Evolutionary conservation across 2,329 filamentous ascomycete genomes (phyloP), one percentile per base, ranked within the genome.

Genomic region (Beauveria brongniartii): DNA sequence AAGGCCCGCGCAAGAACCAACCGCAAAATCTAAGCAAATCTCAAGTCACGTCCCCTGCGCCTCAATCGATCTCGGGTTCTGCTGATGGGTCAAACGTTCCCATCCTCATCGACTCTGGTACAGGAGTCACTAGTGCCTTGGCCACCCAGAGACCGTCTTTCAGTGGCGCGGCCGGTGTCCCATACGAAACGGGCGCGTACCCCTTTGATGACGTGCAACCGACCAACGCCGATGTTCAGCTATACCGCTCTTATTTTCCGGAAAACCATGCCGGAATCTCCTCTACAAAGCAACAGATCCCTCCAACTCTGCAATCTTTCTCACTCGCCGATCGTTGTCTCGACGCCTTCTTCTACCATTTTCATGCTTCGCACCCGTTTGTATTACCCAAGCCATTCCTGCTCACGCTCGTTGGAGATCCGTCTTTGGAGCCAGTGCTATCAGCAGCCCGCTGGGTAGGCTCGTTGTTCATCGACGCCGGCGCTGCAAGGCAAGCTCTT

Each of bases 341-440:
- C 34, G 80, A 84, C 59, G 79, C 82, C 0, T 86, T 83, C 67
- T 86, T 85, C 64, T 76, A 77, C 63, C 76, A 82, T 66, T 86
- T 86, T 65, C 79, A 82, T 64, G 76, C 79, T 10, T 78, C 79
- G 3, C 84, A 86, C 65, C 85, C 83, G 2, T 82, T 85, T 66
- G 76, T 81, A 24, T 74, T 85, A 30, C 83, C 83, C 2, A 81
- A 79, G 65, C 73, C 79, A 6, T 72, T 76, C 54, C 73, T 86
- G 28, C 67, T 81, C 48, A 76, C 76, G 55, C 67, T 82, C 34
- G 71, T 78, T 7, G 79, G 80, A 58, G 78, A 83, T 54, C 75
- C 72, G 28, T 70, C 78, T 28, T 65, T 83, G 14, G 74, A 77
- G 58, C 77, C 80, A 59, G 72, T 86, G 26, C 64, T 83, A 46